Base-by-base conservation (phyloP, 2,329 filamentous ascomycete species). In the Fusarium mundagurra region DNA sequence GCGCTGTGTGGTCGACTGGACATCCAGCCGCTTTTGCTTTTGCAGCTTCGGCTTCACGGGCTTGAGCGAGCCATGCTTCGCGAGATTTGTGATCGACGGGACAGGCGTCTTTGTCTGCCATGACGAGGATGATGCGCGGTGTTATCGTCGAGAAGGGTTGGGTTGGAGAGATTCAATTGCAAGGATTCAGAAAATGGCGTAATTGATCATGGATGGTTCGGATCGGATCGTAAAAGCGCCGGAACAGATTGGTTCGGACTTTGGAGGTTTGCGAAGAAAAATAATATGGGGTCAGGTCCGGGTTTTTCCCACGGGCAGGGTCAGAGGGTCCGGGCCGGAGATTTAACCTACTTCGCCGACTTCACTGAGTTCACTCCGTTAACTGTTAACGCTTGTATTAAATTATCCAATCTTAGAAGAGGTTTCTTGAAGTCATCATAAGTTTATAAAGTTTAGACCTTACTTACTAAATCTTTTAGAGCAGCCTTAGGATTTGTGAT, bases 11-110 rank as follows among this genome's bases (percentile, higher is more conserved):
- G 47, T 82, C 81, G 78, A 84, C 80, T 68, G 82, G 80, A 62
- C 80, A 82, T 53, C 64, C 73, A 69, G 76, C 67, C 20, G 74
- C 69, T 67, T 76, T 69, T 20, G 80, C 71, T 70, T 78, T 80
- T 77, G 83, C 74, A 72, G 82, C 76, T 78, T 84, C 84, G 82
- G 88, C 84, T 80, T 90, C 83, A 71, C 84, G 85, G 45, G 92
- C 91, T 80, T 94, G 91, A 65, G 89, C 87, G 43, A 98, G 89
- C 96, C 96, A 99, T 78, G 92, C 91, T 78, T 95, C 93, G 78
- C 96, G 92, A 60, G 94, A 93, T 79, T 94, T 93, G 84, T 95
- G 93, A 84, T 98, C 95, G 79, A 98, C 94, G 10, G 96, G 96
- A 80, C 96, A 98, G 66, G 87, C 87, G 73, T 77, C 69, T 61